Base-by-base conservation (phyloP, 2,329 filamentous ascomycete species). In the Penicillium sp. region DNA sequence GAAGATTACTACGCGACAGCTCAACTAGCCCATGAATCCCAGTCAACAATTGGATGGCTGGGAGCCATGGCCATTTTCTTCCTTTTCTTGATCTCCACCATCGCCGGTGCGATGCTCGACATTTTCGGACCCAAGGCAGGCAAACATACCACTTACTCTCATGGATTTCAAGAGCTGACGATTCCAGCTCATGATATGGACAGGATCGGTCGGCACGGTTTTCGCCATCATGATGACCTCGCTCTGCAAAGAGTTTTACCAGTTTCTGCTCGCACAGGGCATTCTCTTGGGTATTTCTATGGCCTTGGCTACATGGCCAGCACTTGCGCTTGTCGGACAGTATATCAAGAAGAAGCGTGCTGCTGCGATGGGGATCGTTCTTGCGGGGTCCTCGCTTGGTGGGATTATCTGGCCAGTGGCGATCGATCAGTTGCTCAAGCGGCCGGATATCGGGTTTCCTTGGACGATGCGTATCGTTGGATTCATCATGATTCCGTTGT, bases 381-480 rank as follows among this genome's bases (percentile, higher is more conserved):
- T 73, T 13, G 64, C 60, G 0, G 74, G 72, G 1, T 75, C 72
- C 0, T 74, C 72, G 0, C 49, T 74, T 0, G 73, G 74, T 7
- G 73, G 73, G 7, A 64, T 76, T 3, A 61, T 76, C 2, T 76
- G 70, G 70, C 73, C 73, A 0, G 70, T 75, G 29, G 61, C 66
- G 9, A 68, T 75, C 16, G 60, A 71, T 13, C 59, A 68, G 21
- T 48, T 74, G 2, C 51, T 75, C 5, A 61, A 70, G 8, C 66
- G 63, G 1, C 57, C 59, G 9, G 57, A 44, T 1, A 46, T 74
- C 3, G 63, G 70, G 0, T 75, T 70, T 58, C 67, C 57, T 39
- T 78, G 70, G 77, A 78, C 64, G 24, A 76, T 71, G 65, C 68
- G 75, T 4, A 73, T 70, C 10, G 66, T 76, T 3, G 77, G 71